phyloP scores from a whole-genome alignment of 257 asterid genomes.

The Nicotiana knightiana region DNA sequence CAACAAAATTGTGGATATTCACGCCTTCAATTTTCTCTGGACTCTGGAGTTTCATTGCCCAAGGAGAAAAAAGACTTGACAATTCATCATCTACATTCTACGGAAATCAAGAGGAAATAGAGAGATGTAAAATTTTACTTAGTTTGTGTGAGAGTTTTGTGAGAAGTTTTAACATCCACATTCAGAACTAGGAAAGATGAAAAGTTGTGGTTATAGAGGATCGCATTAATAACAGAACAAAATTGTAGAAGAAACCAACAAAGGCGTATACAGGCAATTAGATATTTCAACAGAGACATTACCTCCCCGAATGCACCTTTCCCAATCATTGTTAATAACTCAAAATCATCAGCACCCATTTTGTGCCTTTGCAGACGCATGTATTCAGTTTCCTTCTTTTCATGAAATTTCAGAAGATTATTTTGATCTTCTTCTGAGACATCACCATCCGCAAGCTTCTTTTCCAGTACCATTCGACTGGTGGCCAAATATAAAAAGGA shows the following conservation, averaged over 20 bases:
- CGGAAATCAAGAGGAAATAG: background rate
- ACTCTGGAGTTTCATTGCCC: background rate
- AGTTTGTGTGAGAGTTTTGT: background rate
- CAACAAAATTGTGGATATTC: background rate
- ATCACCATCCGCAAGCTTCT: constrained; percentile 97
- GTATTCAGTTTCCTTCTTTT: constrained; percentile 96
- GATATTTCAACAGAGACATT: constrained; percentile 4
- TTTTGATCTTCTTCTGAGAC: constrained; percentile 97
- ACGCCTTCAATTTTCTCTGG: background rate
- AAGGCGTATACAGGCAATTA: background rate
- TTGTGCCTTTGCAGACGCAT: constrained; percentile 99
- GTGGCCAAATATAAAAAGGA: constrained; percentile 21
- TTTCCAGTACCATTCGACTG: constrained; percentile 82
- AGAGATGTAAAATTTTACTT: background rate
- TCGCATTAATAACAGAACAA: background rate
- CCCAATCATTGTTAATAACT: constrained; percentile 91
- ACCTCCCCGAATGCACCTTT: constrained; percentile 99
- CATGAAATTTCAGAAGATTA: constrained; percentile 75
- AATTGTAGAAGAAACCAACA: background rate
- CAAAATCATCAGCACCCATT: constrained; percentile 94
- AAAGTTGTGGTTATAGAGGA: background rate
- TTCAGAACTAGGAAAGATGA: background rate
- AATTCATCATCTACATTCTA: background rate
- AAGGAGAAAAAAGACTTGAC: background rate
- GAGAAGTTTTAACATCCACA: background rate